Evolutionary conservation across 371 early-diverging fungal genomes (phyloP), one percentile per base, ranked within the genome.

Genomic region (Haplosporangium sp.): DNA sequence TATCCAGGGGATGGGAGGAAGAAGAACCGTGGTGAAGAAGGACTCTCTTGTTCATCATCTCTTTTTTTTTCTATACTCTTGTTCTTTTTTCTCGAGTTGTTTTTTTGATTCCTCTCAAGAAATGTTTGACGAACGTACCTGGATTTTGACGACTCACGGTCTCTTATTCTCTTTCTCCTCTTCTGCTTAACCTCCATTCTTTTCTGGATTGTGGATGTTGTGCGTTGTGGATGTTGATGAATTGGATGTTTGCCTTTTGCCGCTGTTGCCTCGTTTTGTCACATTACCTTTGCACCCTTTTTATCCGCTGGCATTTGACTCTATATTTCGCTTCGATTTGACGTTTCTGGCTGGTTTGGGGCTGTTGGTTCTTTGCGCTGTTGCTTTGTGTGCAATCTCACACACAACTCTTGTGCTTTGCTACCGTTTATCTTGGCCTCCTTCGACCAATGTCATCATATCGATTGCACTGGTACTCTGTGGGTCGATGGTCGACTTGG

Each of bases 81-180:
- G 36, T 40, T 70, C 50, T 36, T 16, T n/a, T 6, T 69, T 75
- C 75, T 75, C 75, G 59, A 75, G 75, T 75, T 75, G 75, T 66
- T 68, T 75, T 75, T 69, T 75, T 64, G 69, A 75, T 75, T 75
- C 75, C 75, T 75, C 75, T 65, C 66, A 75, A 54, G 66, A 65
- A 65, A 65, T 75, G 70, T 75, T 65, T 63, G 75, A 75, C 70
- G 74, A 69, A 64, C 50, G 66, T 75, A 65, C 41, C 62, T 58
- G 58, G 62, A 75, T 75, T 75, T 75, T 75, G 75, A 75, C 69
- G 75, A 75, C 75, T 75, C 70, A 75, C 75, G 75, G 75, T 69
- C 65, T 74, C 68, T 48, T 55, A 45, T 67, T 50, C 62, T 37
- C 59, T 54, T 59, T 29, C 42, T 57, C 23, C 38, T 40, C 43